phyloP scores from a whole-genome alignment of 345 rosid genomes.

The Bretschneidera sinensis region DNA sequence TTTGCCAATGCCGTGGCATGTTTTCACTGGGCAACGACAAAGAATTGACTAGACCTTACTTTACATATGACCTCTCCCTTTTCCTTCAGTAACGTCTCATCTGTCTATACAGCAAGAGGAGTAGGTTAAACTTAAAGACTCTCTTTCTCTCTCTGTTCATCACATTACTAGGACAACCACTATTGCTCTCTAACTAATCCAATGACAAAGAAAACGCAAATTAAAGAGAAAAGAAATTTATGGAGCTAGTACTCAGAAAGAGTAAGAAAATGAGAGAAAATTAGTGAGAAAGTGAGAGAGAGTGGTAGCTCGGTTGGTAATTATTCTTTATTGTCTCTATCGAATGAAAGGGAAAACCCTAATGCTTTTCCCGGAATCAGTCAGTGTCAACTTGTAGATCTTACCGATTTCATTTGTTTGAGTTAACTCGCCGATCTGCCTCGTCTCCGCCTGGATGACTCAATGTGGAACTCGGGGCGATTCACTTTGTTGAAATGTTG shows the following conservation, averaged over 20 bases:
- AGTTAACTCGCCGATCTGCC: slow-evolving; percentile 24
- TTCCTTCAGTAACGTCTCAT: slow-evolving; percentile 20
- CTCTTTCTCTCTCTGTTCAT: slow-evolving; percentile 13
- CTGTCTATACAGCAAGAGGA: slow-evolving; percentile 19
- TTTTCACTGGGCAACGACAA: slow-evolving; percentile 12
- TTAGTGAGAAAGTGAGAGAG: slow-evolving; percentile 3
- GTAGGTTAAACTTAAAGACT: slow-evolving; percentile 52
- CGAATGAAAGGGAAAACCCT: slow-evolving; percentile 16
- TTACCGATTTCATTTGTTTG: slow-evolving; percentile 12
- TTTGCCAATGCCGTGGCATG: slow-evolving; percentile 22
- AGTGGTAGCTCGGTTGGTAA: slow-evolving; percentile 26
- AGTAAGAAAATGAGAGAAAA: slow-evolving; percentile 17
- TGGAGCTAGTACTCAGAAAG: not conserved
- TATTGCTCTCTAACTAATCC: slow-evolving; percentile 31
- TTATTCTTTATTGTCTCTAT: slow-evolving; percentile 26
- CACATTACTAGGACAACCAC: slow-evolving; percentile 25
- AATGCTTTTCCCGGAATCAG: slow-evolving; percentile 1
- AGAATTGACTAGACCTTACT: slow-evolving; percentile 16
- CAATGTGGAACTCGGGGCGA: slow-evolving; percentile 11
- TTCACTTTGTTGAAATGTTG: slow-evolving; percentile 20
- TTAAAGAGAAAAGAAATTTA: slow-evolving; percentile 1
- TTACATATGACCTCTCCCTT: slow-evolving; percentile 20
- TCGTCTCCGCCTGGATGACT: slow-evolving; percentile 11
- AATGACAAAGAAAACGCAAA: not conserved
- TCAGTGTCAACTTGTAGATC: slow-evolving; percentile 23